Percentiles rank a stretch among this genome's conserved stretches.
These are phyloP conservation scores for Trichophyton simii DNA, from an alignment of 2,329 filamentous ascomycete species.

Conservation along the genomic window DNA sequence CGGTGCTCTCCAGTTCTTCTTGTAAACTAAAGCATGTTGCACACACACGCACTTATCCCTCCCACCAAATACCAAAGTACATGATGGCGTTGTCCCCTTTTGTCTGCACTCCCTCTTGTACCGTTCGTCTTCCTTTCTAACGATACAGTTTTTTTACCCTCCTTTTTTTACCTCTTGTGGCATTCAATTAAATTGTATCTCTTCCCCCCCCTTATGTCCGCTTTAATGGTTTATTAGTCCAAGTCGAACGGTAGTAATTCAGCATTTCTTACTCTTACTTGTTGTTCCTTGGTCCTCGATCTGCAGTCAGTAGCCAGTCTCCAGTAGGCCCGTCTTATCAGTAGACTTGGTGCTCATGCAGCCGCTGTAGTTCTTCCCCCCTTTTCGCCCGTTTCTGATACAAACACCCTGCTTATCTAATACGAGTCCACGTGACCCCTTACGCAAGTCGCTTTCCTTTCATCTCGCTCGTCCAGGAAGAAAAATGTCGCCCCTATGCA, in stretches of 20 bases:
- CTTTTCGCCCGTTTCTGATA: background rate
- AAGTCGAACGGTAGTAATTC: conserved; percentile 1
- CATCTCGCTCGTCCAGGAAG: background rate
- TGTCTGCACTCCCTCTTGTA: background rate
- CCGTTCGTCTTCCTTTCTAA: background rate
- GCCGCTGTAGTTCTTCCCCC: background rate
- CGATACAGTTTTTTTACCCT: background rate
- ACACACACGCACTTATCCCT: too few species aligned
- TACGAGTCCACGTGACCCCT: background rate
- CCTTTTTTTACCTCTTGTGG: background rate
- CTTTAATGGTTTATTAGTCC: conserved; percentile 1
- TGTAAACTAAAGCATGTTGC: conserved; percentile 1
- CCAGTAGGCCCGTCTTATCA: too few species aligned
- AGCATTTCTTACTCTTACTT: background rate
- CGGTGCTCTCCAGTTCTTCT: conserved; percentile 3
- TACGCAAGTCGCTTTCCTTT: background rate
- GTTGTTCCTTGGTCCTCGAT: too few species aligned
- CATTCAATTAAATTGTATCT: conserved; percentile 3
- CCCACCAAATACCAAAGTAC: background rate
- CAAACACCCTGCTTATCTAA: background rate
- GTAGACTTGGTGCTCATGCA: too few species aligned
- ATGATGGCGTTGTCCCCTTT: background rate
- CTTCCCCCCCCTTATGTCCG: background rate
- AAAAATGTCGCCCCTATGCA: background rate
- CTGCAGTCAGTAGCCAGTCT: too few species aligned